Evolutionary conservation across 1,284 basidiomycete genomes (phyloP).

Genomic region (Ceratobasidium sp.): DNA sequence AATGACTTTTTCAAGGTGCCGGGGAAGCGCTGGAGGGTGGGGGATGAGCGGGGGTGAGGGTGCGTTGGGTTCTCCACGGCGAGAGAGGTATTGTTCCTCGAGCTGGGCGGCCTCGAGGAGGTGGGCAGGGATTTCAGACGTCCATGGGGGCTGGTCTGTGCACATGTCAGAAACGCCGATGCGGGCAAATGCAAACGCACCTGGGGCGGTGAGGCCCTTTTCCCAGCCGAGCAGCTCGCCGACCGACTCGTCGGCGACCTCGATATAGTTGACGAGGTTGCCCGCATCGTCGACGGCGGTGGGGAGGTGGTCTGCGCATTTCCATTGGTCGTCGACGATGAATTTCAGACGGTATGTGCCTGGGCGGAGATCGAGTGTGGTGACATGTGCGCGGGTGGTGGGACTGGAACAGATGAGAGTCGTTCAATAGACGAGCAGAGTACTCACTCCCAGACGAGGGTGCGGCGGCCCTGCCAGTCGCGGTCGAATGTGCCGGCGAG

Average conservation of each 20-base stretch:
- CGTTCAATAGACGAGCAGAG: neutral
- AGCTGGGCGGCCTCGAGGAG: constrained; percentile 79
- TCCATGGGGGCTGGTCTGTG: constrained; percentile 60
- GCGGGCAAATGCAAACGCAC: constrained; percentile 39
- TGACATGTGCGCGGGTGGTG: constrained; percentile 34
- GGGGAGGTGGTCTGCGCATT: constrained; percentile 74
- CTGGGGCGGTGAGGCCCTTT: constrained; percentile 45
- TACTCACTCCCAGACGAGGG: constrained; percentile 44
- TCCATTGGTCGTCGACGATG: constrained; percentile 91
- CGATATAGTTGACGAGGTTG: constrained; percentile 92
- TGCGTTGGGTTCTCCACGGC: constrained; percentile 52
- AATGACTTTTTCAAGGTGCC: constrained; percentile 93
- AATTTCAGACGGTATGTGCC: constrained; percentile 97
- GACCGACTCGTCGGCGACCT: constrained; percentile 39
- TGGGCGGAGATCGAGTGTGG: constrained; percentile 67
- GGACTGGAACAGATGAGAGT: constrained; percentile 14
- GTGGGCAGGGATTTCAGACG: constrained; percentile 71
- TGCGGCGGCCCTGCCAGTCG: constrained; percentile 44
- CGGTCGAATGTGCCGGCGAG: constrained; percentile 52
- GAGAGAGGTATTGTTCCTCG: constrained; percentile 75
- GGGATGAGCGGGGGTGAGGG: constrained; percentile 73
- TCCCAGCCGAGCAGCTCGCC: constrained; percentile 43
- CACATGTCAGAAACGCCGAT: constrained; percentile 28
- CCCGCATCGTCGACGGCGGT: constrained; percentile 94
- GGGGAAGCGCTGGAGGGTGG: constrained; percentile 81